These are phyloP conservation scores for Torulaspora quercuum DNA, from an alignment of 805 yeast species.

Conservation along the genomic window DNA sequence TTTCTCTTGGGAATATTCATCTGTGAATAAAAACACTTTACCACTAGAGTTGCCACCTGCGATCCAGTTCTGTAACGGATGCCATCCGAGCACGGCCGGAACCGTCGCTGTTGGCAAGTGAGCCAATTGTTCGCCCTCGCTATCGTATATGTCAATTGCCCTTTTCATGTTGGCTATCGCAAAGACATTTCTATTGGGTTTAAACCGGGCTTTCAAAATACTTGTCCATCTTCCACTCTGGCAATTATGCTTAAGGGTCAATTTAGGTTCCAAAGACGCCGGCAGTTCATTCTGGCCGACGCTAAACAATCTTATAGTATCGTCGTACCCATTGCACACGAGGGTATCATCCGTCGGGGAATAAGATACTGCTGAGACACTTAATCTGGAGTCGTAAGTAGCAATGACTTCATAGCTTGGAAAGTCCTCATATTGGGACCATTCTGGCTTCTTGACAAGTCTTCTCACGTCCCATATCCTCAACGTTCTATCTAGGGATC, in stretches of 20 bases:
- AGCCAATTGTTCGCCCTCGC: conserved; percentile 72
- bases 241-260: conserved; percentile 79
- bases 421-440: conserved; percentile 56
- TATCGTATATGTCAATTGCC: conserved; percentile 75
- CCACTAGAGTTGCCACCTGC: conserved; percentile 96
- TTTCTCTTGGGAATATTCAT: conserved; percentile 12
- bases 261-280: conserved; percentile 52
- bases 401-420: conserved; percentile 44
- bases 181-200: conserved; percentile 67
- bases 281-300: conserved; percentile 34
- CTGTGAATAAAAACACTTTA: conserved; percentile 60
- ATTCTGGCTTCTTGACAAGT: conserved; percentile 41
- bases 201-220: conserved; percentile 87
- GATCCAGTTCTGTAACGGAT: conserved; percentile 83
- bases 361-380: conserved; percentile 86
- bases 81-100: conserved; percentile 85
- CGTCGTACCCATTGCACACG: conserved; percentile 93
- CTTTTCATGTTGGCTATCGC: conserved; percentile 92
- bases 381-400: conserved; percentile 66
- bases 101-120: conserved; percentile 83
- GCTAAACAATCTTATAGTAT: conserved; percentile 70
- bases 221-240: conserved; percentile 98
- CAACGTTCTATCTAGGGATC: conserved; percentile 81
- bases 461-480: conserved; percentile 84
- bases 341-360: conserved; percentile 54